These are phyloP conservation scores for Tilletia walkeri DNA, from an alignment of 1,284 basidiomycete genomes.

Conservation along the genomic window DNA sequence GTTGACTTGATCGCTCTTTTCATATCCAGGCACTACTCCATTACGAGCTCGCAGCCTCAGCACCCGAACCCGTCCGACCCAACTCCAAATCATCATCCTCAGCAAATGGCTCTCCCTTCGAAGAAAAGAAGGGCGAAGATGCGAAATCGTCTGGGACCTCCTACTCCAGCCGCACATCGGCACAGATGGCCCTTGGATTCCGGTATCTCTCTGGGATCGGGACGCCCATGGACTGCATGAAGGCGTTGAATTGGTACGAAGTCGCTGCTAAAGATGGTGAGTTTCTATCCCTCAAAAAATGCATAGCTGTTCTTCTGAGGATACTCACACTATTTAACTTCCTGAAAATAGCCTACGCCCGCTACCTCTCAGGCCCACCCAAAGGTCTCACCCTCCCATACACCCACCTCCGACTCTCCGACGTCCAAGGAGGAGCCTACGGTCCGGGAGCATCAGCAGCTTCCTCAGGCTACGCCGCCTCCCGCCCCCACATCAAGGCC, in stretches of 20 bases:
- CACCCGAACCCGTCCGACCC: constrained; percentile 65
- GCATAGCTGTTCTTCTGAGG: background rate
- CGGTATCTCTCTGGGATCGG: constrained; percentile 95
- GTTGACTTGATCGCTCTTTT: background rate
- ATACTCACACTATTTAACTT: background rate
- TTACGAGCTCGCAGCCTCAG: constrained; percentile 87
- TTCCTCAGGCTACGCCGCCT: constrained; percentile 64
- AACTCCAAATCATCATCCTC: too few species aligned
- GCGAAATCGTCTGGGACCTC: background rate
- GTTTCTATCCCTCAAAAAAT: background rate
- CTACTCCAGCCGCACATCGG: constrained; percentile 43
- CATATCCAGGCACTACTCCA: constrained; percentile 72
- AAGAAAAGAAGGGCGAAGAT: background rate
- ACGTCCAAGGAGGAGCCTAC: constrained; percentile 84
- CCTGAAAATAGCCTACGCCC: constrained; percentile 27
- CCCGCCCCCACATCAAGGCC: constrained; percentile 76
- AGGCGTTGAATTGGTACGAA: constrained; percentile 45
- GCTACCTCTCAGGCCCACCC: constrained; percentile 80
- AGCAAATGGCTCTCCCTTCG: too few species aligned
- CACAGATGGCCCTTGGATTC: constrained; percentile 90
- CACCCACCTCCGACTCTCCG: constrained; percentile 78
- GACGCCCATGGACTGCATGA: constrained; percentile 64
- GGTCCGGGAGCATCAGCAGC: constrained; percentile 89
- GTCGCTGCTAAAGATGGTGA: constrained; percentile 27
- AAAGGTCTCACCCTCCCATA: constrained; percentile 84